Evolutionary conservation across 192 early-diverging fungal species (phyloP), one percentile per base, ranked within the genome.

Genomic region (Mortierella alpina): DNA sequence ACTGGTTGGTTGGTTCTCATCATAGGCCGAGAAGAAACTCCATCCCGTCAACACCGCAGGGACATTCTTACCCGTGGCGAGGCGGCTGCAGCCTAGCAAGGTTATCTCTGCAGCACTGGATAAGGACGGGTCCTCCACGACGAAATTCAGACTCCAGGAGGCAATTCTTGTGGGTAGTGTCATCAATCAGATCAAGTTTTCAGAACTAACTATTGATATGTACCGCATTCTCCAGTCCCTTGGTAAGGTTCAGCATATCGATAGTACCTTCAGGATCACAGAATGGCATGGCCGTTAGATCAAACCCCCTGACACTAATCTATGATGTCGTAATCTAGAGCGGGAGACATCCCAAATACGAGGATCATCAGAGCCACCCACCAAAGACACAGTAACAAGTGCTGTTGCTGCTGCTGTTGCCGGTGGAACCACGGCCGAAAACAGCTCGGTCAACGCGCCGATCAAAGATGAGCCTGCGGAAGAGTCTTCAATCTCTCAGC

Each of bases 161-260:
- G 97, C 95, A 0, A 97, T 99, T 55, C 85, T 99, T 45, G 96
- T 98, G 52, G 97, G 98, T 31, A 98, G 97, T 80, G 92, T 93
- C 64, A 94, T 95, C 50, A 95, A 94, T 51, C 97, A 99, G 67
- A 96, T 97, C 82, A 98, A 98, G 70, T 99, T 99, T 79, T 97
- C 96, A 0, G 96, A 98, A 82, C 86, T 98, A 45, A 98, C 95
- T 0, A 84, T 98, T 54, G 98, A 99, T 68, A 96, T 98, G 95
- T 97, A 96, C 84, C 92, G 96, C 47, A 94, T 99, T 73, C 80
- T 97, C 39, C 97, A 98, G 73, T 92, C 94, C 44, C 89, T 99
- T n/a, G 98, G 87, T 83, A 66, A 68, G 49, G 48, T 70, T 15
- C 50, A n/a, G n/a, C 13, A 51, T 51, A 15, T 51, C 4, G n/a